Percentiles rank a stretch among this genome's conserved stretches.
Evolutionary conservation across 306 rosid species (phyloP).

Genomic region (Fagus crenata): DNA sequence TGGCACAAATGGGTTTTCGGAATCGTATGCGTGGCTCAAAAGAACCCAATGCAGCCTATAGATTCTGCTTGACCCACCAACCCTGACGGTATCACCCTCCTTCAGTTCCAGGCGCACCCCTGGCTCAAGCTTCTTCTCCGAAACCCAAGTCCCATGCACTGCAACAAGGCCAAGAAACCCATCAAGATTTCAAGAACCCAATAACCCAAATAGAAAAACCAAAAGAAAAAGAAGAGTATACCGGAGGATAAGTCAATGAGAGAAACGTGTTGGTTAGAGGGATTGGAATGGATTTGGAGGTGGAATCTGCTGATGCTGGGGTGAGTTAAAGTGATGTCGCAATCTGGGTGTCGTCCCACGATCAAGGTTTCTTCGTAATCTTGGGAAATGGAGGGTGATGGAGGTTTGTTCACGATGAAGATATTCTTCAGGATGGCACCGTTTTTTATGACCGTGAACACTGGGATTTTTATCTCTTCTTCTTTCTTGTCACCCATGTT

Average conservation of each 20-base stretch:
- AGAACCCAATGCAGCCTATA: slow-evolving; percentile 71
- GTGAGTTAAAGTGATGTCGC: slow-evolving; percentile 66
- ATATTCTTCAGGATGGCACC: slow-evolving; percentile 72
- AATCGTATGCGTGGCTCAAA: slow-evolving; percentile 52
- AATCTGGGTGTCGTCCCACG: slow-evolving; percentile 73
- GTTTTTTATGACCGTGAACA: slow-evolving; percentile 73
- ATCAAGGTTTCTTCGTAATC: slow-evolving; percentile 45
- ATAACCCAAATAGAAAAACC: slow-evolving; percentile 1
- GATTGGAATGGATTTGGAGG: slow-evolving; percentile 57
- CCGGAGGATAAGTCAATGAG: slow-evolving; percentile 76
- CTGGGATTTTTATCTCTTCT: slow-evolving; percentile 52
- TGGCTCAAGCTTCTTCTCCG: slow-evolving; percentile 58
- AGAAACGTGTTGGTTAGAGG: slow-evolving; percentile 49
- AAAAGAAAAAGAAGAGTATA: slow-evolving; percentile 6
- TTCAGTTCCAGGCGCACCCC: slow-evolving; percentile 48
- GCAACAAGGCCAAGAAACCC: slow-evolving; percentile 26
- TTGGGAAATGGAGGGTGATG: slow-evolving; percentile 10
- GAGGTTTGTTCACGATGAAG: slow-evolving; percentile 52
- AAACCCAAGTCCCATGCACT: slow-evolving; percentile 88
- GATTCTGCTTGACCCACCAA: slow-evolving; percentile 72
- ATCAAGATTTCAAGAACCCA: slow-evolving; percentile 18
- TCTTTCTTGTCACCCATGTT: slow-evolving; percentile 41
- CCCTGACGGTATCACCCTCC: slow-evolving; percentile 63
- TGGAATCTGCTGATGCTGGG: slow-evolving; percentile 95
- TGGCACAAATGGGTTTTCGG: slow-evolving; percentile 40